These are phyloP conservation scores for Canavalia gladiata DNA, from an alignment of 306 rosid species.

Conservation along the genomic window DNA sequence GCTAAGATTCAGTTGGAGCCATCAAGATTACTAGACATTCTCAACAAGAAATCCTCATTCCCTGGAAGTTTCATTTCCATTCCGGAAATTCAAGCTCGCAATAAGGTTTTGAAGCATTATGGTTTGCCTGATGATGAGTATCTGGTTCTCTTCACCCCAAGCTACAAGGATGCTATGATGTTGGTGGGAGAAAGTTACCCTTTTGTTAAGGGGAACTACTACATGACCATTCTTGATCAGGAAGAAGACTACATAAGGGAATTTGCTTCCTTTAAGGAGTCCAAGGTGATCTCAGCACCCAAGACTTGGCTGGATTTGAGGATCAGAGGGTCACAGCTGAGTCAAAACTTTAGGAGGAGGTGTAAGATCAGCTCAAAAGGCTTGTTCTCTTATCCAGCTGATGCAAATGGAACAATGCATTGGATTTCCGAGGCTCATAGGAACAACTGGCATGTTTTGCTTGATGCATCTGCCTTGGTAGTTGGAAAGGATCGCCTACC, in stretches of 20 bases:
- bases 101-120: slow-evolving; percentile 80
- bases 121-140: slow-evolving; percentile 79
- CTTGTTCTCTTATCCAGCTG: slow-evolving; percentile 79
- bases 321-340: slow-evolving; percentile 85
- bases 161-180: slow-evolving; percentile 76
- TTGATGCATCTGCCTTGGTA: slow-evolving; percentile 78
- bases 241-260: slow-evolving; percentile 70
- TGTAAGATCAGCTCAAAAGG: slow-evolving; percentile 85
- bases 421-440: slow-evolving; percentile 96
- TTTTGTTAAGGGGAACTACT: slow-evolving; percentile 70
- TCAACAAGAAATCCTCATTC: slow-evolving; percentile 76
- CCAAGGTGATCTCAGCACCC: slow-evolving; percentile 74
- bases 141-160: slow-evolving; percentile 81
- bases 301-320: slow-evolving; percentile 81
- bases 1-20: slow-evolving; percentile 70
- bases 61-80: slow-evolving; percentile 82
- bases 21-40: slow-evolving; percentile 84
- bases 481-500: slow-evolving; percentile 73
- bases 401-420: slow-evolving; percentile 80
- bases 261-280: slow-evolving; percentile 75
- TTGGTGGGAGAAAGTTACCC: slow-evolving; percentile 86
- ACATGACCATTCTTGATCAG: slow-evolving; percentile 66
- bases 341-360: slow-evolving; percentile 86
- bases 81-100: slow-evolving; percentile 76
- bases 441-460: slow-evolving; percentile 91